A percentile compares a stretch with the other conserved stretches of the same genome.
Conservation (phyloP, 495 filamentous ascomycete genomes). For the Cryomyces minteri region DNA sequence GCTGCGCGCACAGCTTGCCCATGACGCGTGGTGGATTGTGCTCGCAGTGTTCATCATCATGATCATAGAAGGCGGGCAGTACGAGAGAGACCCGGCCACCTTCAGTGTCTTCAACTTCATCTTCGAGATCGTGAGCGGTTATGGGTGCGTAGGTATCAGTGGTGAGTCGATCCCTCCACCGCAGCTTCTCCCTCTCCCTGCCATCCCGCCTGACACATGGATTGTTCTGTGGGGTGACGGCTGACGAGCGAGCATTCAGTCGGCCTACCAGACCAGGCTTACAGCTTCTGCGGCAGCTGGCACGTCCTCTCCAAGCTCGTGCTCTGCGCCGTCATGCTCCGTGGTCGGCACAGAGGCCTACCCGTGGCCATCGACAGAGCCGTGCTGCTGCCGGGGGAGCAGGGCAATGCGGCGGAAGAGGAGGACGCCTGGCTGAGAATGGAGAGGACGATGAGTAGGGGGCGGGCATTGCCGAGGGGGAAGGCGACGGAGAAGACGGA, state of each 20-base stretch:
- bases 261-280: conserved; percentile 46
- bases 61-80: conserved; percentile 52
- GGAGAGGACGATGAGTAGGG: conserved; percentile 8
- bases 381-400: conserved; percentile 42
- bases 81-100: conserved; percentile 41
- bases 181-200: no score
- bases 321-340: conserved; percentile 56
- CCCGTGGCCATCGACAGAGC: conserved; percentile 71
- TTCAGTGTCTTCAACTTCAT: conserved; percentile 72
- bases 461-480: not conserved
- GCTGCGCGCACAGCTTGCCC: conserved; percentile 46
- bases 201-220: no score
- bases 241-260: conserved; percentile 10
- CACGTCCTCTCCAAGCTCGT: conserved; percentile 56
- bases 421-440: not conserved
- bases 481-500: no score
- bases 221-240: no score
- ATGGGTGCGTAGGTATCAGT: conserved; percentile 69
- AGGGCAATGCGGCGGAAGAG: not conserved
- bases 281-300: conserved; percentile 58
- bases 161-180: conserved; percentile 1
- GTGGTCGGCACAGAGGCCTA: conserved; percentile 62
- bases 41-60: conserved; percentile 54
- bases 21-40: conserved; percentile 77
- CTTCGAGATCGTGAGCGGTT: conserved; percentile 70